These are phyloP conservation scores for Skeletonema potamos DNA, from an alignment of 108 stramenopile species.

Conservation along the genomic window DNA sequence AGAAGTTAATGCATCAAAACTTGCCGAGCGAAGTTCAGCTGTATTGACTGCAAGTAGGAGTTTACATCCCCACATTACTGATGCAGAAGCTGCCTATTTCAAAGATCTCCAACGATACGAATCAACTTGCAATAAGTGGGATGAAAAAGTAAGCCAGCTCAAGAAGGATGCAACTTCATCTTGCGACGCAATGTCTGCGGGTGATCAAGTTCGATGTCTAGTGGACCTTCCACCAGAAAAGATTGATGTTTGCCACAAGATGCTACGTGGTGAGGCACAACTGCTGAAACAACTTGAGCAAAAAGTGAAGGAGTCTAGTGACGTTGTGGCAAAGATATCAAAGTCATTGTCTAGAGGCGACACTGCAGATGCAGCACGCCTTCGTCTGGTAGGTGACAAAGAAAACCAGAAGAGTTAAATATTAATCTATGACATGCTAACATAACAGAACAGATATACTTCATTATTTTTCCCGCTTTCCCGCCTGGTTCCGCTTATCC, in stretches of 20 bases:
- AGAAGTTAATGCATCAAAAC: conserved; percentile 42
- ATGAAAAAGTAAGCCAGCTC: conserved; percentile 39
- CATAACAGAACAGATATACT: no score
- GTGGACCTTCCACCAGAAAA: conserved; percentile 26
- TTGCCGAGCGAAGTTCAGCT: conserved; percentile 65
- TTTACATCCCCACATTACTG: conserved; percentile 65
- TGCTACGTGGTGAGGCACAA: conserved; percentile 28
- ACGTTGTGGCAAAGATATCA: conserved; percentile 14
- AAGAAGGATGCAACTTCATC: conserved; percentile 17
- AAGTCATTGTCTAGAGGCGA: conserved; percentile 10
- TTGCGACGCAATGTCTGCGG: conserved; percentile 37
- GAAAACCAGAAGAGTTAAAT: conserved; percentile 23
- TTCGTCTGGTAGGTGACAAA: conserved; percentile 9
- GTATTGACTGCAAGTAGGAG: conserved; percentile 60
- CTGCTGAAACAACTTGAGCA: conserved; percentile 32
- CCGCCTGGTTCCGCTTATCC: no score
- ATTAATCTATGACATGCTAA: no score
- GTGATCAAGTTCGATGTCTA: conserved; percentile 30
- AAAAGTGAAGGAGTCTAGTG: conserved; percentile 19
- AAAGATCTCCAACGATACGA: conserved; percentile 57
- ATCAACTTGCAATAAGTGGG: conserved; percentile 51
- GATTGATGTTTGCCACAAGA: conserved; percentile 30
- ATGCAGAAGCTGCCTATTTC: conserved; percentile 75
- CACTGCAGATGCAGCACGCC: conserved; percentile 10
- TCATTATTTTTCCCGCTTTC: no score